Base-by-base conservation (phyloP, 2,329 filamentous ascomycete species). In the Lasiodiplodia gonubiensis region DNA sequence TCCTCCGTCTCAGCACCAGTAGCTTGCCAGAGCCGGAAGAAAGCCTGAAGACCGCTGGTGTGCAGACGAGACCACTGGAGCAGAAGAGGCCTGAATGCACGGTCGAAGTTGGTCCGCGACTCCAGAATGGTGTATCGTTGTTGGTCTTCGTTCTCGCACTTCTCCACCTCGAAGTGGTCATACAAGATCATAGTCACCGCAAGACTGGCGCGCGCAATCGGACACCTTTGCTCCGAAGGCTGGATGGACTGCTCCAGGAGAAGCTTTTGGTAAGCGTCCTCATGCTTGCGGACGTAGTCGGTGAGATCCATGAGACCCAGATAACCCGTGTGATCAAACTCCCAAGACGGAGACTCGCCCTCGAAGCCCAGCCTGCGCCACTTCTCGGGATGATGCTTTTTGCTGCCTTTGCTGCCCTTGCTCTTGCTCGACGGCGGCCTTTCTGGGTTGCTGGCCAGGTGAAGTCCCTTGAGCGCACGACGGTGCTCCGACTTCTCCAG, bases 301-400 rank as follows among this genome's bases (percentile, higher is more conserved):
- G 93, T 92, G 74, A 99, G 80, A 77, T 99, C 95, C 94, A 99
- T 98, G 88, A 99, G 92, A 33, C 95, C 95, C 65, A 99, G 80
- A 76, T 94, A 98, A 0, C 95, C 95, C 33, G 92, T 91, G 48
- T 88, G 84, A 23, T 93, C 89, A 75, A 99, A 98, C 72, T 99
- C 95, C 73, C 86, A 86, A 0, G 90, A 90, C 3, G 95, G 95
- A 71, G 88, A 94, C 79, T 99, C 95, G 0, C 91, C 90, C 78
- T 95, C 91, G 74, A 99, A 99, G 2, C 95, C 95, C 51, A 99
- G 79, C 65, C 94, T 86, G 73, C 93, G 87, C 95, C 95, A 99
- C 77, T 97, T 97, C 74, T 96, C 90, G 0, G 93, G 91, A 73
- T 93, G 92, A 73, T 96, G 92, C 73, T 87, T 88, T 74, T 87